Percentiles rank a stretch among this genome's conserved stretches.
phyloP scores from a whole-genome alignment of 768 basidiomycete genomes.

The Termitomyces sp. region DNA sequence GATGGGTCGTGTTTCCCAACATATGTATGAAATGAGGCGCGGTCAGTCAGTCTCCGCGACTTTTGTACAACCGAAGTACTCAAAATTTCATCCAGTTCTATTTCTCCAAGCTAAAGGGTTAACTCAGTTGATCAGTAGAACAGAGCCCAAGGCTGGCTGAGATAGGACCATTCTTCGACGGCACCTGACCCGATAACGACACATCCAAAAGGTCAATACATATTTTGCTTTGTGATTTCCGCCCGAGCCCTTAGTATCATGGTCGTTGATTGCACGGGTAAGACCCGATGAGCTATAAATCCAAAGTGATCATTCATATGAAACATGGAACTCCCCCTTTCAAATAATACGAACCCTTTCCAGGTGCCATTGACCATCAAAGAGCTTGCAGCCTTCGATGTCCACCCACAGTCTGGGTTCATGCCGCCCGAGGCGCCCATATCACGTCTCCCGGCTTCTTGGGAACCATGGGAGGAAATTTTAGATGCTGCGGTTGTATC shows the following conservation, averaged over 20 bases:
- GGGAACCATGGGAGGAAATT: conserved; percentile 15
- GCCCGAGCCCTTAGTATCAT: not conserved
- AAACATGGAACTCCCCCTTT: not conserved
- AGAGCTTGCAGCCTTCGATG: conserved; percentile 8
- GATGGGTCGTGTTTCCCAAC: too few relatives aligned
- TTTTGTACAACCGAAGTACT: too few relatives aligned
- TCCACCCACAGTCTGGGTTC: conserved; percentile 13
- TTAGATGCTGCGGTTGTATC: conserved; percentile 11
- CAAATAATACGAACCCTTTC: not conserved
- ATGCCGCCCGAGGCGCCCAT: conserved; percentile 13
- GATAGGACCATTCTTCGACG: too few relatives aligned
- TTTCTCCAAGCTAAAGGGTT: too few relatives aligned
- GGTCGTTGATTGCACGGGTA: not conserved
- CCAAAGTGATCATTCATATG: not conserved
- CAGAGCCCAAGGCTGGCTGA: too few relatives aligned
- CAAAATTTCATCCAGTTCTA: too few relatives aligned
- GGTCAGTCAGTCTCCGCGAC: too few relatives aligned
- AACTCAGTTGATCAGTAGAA: too few relatives aligned
- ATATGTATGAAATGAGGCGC: too few relatives aligned
- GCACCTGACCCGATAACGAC: too few relatives aligned
- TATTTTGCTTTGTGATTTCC: not conserved
- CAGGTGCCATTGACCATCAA: not conserved
- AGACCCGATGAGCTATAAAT: not conserved
- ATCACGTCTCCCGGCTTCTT: conserved; percentile 10
- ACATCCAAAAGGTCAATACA: too few relatives aligned